A percentile compares a stretch with the other conserved stretches of the same genome.
Evolutionary conservation across 257 asterid species (phyloP).

Genomic region (Scutellaria minor): DNA sequence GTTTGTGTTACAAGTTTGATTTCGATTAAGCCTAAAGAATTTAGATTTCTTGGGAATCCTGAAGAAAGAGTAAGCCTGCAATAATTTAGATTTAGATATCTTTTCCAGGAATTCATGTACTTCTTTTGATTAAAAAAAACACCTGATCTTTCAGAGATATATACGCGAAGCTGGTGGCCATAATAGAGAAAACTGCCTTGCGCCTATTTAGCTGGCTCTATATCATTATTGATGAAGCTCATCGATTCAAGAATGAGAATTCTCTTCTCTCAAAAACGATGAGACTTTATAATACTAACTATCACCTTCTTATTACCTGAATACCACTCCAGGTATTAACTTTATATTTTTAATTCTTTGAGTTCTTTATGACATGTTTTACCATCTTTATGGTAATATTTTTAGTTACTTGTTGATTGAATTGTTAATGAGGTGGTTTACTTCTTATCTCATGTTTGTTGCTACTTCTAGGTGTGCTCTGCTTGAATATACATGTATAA

Average conservation of each 20-base stretch:
- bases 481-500: background rate
- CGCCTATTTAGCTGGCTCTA: conserved; percentile 99
- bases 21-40: too few relatives aligned
- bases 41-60: conserved; percentile 96
- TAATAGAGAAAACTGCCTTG: conserved; percentile 80
- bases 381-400: background rate
- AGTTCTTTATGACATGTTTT: conserved; percentile 22
- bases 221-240: conserved; percentile 97
- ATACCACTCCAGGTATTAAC: conserved; percentile 91
- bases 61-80: conserved; percentile 85
- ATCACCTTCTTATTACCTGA: conserved; percentile 93
- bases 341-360: background rate
- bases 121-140: conserved; percentile 1
- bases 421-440: conserved; percentile 4
- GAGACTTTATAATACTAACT: too few relatives aligned
- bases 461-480: background rate
- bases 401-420: background rate
- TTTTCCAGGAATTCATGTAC: conserved; percentile 27
- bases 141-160: conserved; percentile 59
- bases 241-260: too few relatives aligned
- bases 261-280: too few relatives aligned
- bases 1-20: conserved; percentile 97
- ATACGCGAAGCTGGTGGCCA: conserved; percentile 99
- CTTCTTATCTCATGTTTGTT: background rate
- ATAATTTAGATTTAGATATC: conserved; percentile 9